phyloP scores from a whole-genome alignment of 257 asterid genomes.

The Nicotiana tabacum region DNA sequence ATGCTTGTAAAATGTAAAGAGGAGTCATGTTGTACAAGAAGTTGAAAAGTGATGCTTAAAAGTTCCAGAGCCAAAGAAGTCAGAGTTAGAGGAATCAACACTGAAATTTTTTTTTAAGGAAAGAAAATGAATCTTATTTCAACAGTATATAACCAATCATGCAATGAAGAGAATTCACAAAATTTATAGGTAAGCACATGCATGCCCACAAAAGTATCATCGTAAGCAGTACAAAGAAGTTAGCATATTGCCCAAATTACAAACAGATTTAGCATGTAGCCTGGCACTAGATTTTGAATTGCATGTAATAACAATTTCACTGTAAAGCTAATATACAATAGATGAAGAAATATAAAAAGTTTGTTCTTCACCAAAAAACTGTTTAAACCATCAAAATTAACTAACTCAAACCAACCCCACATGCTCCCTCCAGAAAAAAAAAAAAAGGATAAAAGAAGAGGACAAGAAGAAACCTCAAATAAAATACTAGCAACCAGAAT shows the following conservation, averaged over 20 bases:
- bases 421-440: neutral
- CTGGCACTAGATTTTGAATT: neutral
- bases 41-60: neutral
- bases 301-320: neutral
- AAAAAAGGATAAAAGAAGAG: neutral
- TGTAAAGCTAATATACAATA: neutral
- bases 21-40: neutral
- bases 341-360: neutral
- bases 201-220: neutral
- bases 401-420: neutral
- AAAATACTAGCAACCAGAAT: constrained; percentile 9
- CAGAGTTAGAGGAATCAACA: neutral
- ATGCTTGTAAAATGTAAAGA: neutral
- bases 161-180: neutral
- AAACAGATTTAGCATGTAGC: neutral
- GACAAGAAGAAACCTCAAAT: neutral
- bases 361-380: neutral
- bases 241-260: neutral
- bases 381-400: neutral
- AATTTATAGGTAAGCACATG: neutral
- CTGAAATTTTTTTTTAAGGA: neutral
- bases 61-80: neutral
- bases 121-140: neutral
- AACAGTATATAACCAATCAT: neutral
- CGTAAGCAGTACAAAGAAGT: neutral